A percentile compares a stretch with the other conserved stretches of the same genome.
phyloP scores from a whole-genome alignment of 2,329 filamentous ascomycete genomes.

The Ceratocystis lukuohia region DNA sequence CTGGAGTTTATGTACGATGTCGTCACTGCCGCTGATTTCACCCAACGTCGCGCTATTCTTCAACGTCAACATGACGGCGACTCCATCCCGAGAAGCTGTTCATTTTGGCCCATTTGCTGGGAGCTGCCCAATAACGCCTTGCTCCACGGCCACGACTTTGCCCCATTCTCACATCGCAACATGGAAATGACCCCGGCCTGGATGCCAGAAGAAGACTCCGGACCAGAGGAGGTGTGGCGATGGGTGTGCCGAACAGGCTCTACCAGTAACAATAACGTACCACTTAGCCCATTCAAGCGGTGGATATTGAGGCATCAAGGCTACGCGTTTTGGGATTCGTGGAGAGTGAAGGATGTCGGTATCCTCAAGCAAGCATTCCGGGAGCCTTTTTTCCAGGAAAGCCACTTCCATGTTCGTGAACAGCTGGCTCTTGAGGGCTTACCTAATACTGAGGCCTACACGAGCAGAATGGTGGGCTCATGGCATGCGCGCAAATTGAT shows the following conservation, averaged over 20 bases:
- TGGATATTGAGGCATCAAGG: conserved; percentile 13
- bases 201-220: not conserved
- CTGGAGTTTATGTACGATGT: conserved; percentile 15
- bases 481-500: conserved; percentile 14
- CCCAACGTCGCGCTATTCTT: conserved; percentile 3
- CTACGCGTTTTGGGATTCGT: conserved; percentile 18
- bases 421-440: conserved; percentile 13
- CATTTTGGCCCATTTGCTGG: conserved; percentile 12
- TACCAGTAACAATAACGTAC: not conserved
- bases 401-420: conserved; percentile 11
- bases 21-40: conserved; percentile 3
- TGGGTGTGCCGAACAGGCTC: conserved; percentile 11
- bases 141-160: conserved; percentile 16
- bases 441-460: conserved; percentile 2
- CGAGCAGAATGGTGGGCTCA: conserved; percentile 12
- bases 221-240: conserved; percentile 14
- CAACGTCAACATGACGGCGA: conserved; percentile 11
- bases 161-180: conserved; percentile 7
- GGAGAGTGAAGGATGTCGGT: not conserved
- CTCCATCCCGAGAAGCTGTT: conserved; percentile 11
- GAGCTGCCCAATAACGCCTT: not conserved
- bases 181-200: not conserved
- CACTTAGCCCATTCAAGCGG: conserved; percentile 10
- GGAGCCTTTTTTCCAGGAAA: conserved; percentile 5
- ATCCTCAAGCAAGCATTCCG: conserved; percentile 3